phyloP scores from a whole-genome alignment of 257 asterid genomes.

The Salvia hispanica region DNA sequence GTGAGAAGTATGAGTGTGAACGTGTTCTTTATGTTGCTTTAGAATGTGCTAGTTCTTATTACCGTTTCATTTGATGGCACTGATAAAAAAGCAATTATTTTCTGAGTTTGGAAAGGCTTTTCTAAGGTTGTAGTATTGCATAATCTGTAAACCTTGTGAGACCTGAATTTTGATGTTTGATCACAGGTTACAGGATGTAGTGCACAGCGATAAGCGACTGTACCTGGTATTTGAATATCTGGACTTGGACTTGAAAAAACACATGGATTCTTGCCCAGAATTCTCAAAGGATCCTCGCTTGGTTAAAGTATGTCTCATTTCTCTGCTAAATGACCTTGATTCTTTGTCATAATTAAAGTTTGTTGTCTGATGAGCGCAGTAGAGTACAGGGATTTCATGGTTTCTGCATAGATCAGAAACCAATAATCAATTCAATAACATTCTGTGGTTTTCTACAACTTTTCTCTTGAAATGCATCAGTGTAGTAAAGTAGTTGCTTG shows the following conservation, averaged over 20 bases:
- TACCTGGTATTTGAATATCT: conserved; percentile 95
- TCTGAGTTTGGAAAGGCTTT: conserved; percentile 20
- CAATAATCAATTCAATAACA: not conserved
- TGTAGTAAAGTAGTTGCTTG: conserved; percentile 22
- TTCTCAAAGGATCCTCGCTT: conserved; percentile 79
- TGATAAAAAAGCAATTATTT: not conserved
- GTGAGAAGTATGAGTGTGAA: conserved; percentile 16
- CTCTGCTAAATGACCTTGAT: conserved; percentile 20
- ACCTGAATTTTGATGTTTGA: conserved; percentile 18
- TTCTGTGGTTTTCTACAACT: not conserved
- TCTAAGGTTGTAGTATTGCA: conserved; percentile 1
- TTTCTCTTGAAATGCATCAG: conserved; percentile 9
- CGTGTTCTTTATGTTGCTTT: conserved; percentile 9
- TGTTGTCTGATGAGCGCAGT: conserved; percentile 24
- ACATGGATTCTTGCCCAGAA: conserved; percentile 95
- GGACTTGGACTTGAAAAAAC: conserved; percentile 97
- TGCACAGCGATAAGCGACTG: conserved; percentile 87
- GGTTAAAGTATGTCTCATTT: conserved; percentile 62
- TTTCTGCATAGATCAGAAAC: conserved; percentile 5
- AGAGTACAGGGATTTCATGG: conserved; percentile 1
- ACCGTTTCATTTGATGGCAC: conserved; percentile 5
- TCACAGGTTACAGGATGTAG: conserved; percentile 95
- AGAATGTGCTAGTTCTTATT: conserved; percentile 13
- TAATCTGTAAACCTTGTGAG: not conserved
- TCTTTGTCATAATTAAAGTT: conserved; percentile 2